Conservation (phyloP, 257 asterid species). For the Rehmannia glutinosa region DNA sequence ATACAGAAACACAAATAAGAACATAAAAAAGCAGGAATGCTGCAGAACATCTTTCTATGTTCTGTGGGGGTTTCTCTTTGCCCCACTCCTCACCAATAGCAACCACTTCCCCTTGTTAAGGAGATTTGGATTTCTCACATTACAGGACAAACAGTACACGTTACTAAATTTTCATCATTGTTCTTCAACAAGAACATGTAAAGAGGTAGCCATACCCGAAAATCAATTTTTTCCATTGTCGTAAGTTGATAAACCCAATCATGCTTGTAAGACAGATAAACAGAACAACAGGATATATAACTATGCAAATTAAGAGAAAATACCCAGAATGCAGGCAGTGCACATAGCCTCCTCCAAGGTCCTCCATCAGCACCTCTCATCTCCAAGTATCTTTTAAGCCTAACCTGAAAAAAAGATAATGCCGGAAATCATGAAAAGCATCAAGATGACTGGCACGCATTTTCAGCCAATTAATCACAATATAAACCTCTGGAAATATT, state of each 20-base stretch:
- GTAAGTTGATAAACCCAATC: background rate
- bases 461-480: conserved; percentile 20
- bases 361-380: conserved; percentile 99
- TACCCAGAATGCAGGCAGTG: conserved; percentile 98
- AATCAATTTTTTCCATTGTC: background rate
- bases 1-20: background rate
- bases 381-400: conserved; percentile 96
- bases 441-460: background rate
- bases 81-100: background rate
- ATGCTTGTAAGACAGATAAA: background rate
- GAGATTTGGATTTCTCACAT: background rate
- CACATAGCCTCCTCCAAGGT: conserved; percentile 97
- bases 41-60: background rate
- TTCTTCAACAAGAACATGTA: background rate
- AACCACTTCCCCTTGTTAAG: background rate
- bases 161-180: background rate
- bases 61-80: too few species aligned
- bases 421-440: conserved; percentile 8
- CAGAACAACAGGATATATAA: background rate
- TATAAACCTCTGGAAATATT: conserved; percentile 88
- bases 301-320: background rate
- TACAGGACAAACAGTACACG: background rate
- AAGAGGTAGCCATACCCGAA: background rate
- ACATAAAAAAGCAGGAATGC: background rate
- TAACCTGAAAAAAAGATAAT: conserved; percentile 52